Evolutionary conservation across 768 basidiomycete genomes (phyloP).

Genomic region (Cyclocybe cylindracea): DNA sequence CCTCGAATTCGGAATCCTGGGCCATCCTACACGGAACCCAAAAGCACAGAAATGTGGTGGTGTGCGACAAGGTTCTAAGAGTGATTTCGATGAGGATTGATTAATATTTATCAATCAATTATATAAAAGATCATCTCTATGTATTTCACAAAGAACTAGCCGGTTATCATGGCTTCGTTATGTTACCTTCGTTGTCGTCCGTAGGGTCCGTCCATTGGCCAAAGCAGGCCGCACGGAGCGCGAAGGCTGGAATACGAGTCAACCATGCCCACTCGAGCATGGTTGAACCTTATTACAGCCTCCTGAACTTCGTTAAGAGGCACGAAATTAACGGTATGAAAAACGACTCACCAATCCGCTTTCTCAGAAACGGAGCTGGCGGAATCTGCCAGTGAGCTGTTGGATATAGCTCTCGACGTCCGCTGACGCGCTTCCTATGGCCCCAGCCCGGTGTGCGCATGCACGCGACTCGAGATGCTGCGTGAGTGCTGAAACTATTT

Average conservation of each 20-base stretch:
- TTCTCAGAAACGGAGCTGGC: constrained; percentile 10
- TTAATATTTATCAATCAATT: too few relatives aligned
- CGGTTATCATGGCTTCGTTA: too few relatives aligned
- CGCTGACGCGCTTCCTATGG: constrained; percentile 19
- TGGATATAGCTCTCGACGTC: constrained; percentile 27
- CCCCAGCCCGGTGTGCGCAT: constrained; percentile 28
- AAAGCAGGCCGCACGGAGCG: not conserved
- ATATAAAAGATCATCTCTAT: too few relatives aligned
- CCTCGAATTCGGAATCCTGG: too few relatives aligned
- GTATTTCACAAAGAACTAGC: too few relatives aligned
- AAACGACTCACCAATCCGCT: constrained; percentile 2
- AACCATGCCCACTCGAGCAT: constrained; percentile 1
- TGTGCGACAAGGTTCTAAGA: too few relatives aligned
- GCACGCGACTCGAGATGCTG: constrained; percentile 45
- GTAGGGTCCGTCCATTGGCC: too few relatives aligned
- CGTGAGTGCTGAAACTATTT: constrained; percentile 39
- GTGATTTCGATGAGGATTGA: too few relatives aligned
- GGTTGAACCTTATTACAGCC: constrained; percentile 10
- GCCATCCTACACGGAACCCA: too few relatives aligned
- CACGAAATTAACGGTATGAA: not conserved
- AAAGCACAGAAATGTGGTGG: too few relatives aligned
- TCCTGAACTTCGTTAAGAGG: constrained; percentile 8
- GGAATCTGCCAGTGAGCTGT: constrained; percentile 28
- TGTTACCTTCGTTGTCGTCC: too few relatives aligned
- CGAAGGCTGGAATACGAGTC: constrained; percentile 10